Evolutionary conservation across 352 stramenopile genomes (phyloP), one percentile per base, ranked within the genome.

Genomic region (Saprolegnia diclina): DNA sequence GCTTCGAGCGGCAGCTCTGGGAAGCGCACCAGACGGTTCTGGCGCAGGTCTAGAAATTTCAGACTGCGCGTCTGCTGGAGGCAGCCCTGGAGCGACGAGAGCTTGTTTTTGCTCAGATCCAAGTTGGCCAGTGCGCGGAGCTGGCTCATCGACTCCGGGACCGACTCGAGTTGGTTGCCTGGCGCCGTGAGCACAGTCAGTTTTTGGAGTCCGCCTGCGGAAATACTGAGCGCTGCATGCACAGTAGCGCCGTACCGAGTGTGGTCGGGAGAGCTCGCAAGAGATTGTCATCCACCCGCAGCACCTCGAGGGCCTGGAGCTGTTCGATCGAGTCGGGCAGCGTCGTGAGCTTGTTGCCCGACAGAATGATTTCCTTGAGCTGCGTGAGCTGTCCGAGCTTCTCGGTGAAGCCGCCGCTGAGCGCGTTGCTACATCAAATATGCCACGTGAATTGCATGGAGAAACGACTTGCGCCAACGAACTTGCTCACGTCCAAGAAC

Each of bases 401-500:
- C 56, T 86, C 78, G 0, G 83, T 80, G 18, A 93, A 71, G 7
- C 83, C 71, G 55, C 77, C 72, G 45, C 82, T 55, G 14, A 93
- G 75, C 14, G 81, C 74, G 48, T 93, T 93, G 65, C 85, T 93
- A 77, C 14, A 19, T n/a, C n/a, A n/a, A n/a, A n/a, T n/a, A 38
- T 0, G 10, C 29, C 22, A 40, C 16, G 16, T 16, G 40, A 66
- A 55, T 66, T 4, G 29, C 11, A 2, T 18, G 21, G 42, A 5
- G 5, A 14, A 6, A 54, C 65, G 35, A 50, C 40, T 18, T 44
- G 14, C 9, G 40, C 37, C 9, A 18, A 76, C 82, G 53, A 77
- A 92, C 85, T 90, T 75, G 73, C 83, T 91, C 18, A 93, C 52
- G 59, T 93, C 83, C 44, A 93, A 79, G 68, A 86, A 85, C 7